A percentile compares a stretch with the other conserved stretches of the same genome.
These are phyloP conservation scores for Lithospermum erythrorhizon DNA, from an alignment of 257 asterid species.

Conservation along the genomic window DNA sequence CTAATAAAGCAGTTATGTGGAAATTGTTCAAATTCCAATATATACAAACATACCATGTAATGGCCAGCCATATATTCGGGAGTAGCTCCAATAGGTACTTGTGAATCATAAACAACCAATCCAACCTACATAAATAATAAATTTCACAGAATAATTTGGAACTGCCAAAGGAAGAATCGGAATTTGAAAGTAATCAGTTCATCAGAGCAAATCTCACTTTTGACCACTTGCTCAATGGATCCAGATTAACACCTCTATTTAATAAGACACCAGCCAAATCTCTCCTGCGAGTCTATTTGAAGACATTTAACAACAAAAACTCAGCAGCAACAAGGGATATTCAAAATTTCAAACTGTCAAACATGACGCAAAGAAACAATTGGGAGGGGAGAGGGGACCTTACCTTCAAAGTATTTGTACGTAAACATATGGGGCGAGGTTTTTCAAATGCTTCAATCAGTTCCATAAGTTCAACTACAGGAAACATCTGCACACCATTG, in stretches of 20 bases:
- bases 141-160: not conserved
- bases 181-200: not conserved
- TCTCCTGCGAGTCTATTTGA: conserved; percentile 74
- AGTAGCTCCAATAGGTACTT: conserved; percentile 96
- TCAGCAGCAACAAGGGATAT: not conserved
- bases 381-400: not conserved
- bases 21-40: not conserved
- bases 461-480: conserved; percentile 82
- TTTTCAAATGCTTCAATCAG: conserved; percentile 92
- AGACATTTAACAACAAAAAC: conserved; percentile 1
- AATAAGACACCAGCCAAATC: conserved; percentile 89
- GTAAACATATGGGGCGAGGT: conserved; percentile 80
- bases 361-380: conserved; percentile 1
- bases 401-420: conserved; percentile 89
- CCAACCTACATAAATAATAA: conserved; percentile 49
- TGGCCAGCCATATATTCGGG: conserved; percentile 99
- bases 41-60: conserved; percentile 58
- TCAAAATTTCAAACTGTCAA: not conserved
- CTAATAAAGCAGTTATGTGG: not conserved
- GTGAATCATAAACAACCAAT: conserved; percentile 86
- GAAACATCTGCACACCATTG: conserved; percentile 55
- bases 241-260: conserved; percentile 93
- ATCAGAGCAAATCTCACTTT: conserved; percentile 42
- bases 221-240: conserved; percentile 96
- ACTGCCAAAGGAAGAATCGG: not conserved